These are phyloP conservation scores for Cytospora piceicola DNA, from an alignment of 2,329 filamentous ascomycete genomes.

Conservation along the genomic window DNA sequence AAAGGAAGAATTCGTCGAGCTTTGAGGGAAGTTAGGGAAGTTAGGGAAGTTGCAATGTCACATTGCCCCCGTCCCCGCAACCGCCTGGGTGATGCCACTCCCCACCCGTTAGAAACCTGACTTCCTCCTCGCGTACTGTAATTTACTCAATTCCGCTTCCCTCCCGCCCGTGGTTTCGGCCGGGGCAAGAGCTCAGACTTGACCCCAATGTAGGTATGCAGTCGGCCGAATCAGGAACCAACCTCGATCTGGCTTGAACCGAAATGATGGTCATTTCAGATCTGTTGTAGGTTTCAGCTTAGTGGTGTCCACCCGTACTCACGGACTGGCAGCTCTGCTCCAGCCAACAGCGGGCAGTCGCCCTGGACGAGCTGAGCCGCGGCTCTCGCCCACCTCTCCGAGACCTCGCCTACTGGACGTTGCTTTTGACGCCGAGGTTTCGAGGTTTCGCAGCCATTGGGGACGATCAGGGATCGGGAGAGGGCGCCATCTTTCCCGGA, in stretches of 20 bases:
- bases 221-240: constrained; percentile 20
- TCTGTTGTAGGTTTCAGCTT: constrained; percentile 5
- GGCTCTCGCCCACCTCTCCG: neutral
- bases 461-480: constrained; percentile 20
- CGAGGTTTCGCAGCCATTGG: neutral
- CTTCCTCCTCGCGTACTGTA: constrained; percentile 14
- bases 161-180: constrained; percentile 22
- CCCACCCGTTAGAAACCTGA: constrained; percentile 19
- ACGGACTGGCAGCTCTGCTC: neutral
- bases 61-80: constrained; percentile 1
- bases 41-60: constrained; percentile 5
- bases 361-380: neutral
- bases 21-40: too few species aligned
- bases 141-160: neutral
- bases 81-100: constrained; percentile 18
- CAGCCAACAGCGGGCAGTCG: neutral
- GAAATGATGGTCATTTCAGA: constrained; percentile 23
- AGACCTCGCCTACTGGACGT: neutral
- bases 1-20: constrained; percentile 21
- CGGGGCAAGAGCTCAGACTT: constrained; percentile 8
- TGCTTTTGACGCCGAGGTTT: constrained; percentile 1
- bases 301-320: neutral
- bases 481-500: constrained; percentile 18
- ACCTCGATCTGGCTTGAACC: constrained; percentile 12
- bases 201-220: neutral